Conservation (phyloP, 2,329 filamentous ascomycete species). For the Penicillium occitanis region DNA sequence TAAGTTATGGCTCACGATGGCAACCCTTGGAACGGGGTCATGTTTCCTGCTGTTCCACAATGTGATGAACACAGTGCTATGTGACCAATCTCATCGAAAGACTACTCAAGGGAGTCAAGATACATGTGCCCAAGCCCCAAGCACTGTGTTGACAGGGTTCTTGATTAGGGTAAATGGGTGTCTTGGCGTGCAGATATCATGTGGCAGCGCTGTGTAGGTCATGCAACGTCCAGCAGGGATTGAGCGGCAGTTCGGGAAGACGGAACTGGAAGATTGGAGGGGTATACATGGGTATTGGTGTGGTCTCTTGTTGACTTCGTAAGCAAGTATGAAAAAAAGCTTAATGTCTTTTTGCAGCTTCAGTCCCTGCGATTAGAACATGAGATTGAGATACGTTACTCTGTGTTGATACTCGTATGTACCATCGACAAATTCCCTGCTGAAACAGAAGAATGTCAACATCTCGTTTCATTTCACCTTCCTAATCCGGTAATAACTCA, state of each 20-base stretch:
- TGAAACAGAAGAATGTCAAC: conserved; percentile 1
- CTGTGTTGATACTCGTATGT: neutral
- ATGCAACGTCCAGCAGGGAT: conserved; percentile 8
- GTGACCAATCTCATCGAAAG: neutral
- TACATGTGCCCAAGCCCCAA: neutral
- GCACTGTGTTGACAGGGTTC: neutral
- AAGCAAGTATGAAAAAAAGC: neutral
- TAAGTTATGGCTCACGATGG: neutral
- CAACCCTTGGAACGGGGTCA: neutral
- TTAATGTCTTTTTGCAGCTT: neutral
- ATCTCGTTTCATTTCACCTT: neutral
- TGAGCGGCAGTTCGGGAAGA: conserved; percentile 8
- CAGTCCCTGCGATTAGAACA: neutral
- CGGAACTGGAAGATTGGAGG: neutral
- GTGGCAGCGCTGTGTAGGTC: neutral
- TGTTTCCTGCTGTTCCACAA: neutral
- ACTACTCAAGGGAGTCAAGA: neutral
- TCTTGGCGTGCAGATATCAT: conserved; percentile 15
- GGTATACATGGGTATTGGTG: too few species aligned
- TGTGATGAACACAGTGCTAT: neutral
- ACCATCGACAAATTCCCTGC: neutral
- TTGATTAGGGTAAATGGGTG: neutral
- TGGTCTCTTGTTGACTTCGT: neutral
- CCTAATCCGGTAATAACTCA: neutral
- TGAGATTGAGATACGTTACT: neutral